Conservation (phyloP, 805 yeast species). For the Candida mattraensis region DNA sequence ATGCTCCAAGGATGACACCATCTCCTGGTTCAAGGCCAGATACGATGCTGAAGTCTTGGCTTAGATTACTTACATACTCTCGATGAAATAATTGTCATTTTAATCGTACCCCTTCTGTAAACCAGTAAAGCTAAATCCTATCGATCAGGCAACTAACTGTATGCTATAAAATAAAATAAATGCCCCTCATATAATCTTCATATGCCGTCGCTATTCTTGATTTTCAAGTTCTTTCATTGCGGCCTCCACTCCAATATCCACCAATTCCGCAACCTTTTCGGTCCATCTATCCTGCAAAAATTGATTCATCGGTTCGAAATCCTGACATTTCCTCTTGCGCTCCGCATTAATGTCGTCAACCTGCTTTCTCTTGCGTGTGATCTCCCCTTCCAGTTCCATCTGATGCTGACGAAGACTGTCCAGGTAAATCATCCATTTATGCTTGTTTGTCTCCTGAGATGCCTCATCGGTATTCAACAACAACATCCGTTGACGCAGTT, state of each 20-base stretch:
- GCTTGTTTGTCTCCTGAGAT: conserved; percentile 19
- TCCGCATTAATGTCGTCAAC: conserved; percentile 43
- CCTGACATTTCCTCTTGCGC: conserved; percentile 44
- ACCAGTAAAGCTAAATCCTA: too few species aligned
- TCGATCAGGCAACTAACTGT: too few species aligned
- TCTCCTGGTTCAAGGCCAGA: conserved; percentile 98
- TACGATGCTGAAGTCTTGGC: conserved; percentile 91
- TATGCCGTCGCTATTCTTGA: too few species aligned
- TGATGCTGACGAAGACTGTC: conserved; percentile 34
- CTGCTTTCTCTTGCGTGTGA: conserved; percentile 38
- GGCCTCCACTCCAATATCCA: conserved; percentile 39
- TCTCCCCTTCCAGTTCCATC: conserved; percentile 27
- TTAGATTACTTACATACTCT: conserved; percentile 13
- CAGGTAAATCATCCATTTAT: conserved; percentile 39
- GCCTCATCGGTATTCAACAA: conserved; percentile 24
- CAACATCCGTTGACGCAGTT: conserved; percentile 42
- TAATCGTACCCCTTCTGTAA: too few species aligned
- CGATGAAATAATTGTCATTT: conserved; percentile 16
- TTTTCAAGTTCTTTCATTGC: conserved; percentile 23
- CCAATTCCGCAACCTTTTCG: conserved; percentile 42
- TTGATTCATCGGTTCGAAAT: conserved; percentile 43
- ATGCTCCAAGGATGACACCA: conserved; percentile 90
- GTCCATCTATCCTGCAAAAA: conserved; percentile 52
- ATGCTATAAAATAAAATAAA: too few species aligned
- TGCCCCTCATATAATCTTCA: too few species aligned